These are phyloP conservation scores for Ophiostoma piceae DNA, from an alignment of 2,329 filamentous ascomycete species.

Conservation along the genomic window DNA sequence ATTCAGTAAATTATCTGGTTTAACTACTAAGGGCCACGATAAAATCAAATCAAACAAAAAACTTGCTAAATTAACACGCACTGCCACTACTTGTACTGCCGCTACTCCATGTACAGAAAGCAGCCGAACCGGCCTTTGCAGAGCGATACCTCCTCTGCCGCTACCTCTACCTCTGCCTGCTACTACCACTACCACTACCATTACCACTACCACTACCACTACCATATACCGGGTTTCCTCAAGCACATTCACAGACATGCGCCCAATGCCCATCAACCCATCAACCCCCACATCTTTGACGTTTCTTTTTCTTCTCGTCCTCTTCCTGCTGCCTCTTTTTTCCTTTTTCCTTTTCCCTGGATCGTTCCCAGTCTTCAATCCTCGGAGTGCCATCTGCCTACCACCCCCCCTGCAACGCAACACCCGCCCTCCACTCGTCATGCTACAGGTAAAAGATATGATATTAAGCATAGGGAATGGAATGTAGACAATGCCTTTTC, in stretches of 20 bases:
- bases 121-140: too few species aligned
- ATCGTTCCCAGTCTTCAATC: neutral
- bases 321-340: neutral
- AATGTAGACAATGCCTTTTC: neutral
- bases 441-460: neutral
- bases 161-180: neutral
- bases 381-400: neutral
- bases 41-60: neutral
- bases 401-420: conserved; percentile 1
- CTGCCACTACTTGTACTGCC: too few species aligned
- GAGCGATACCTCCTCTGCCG: too few species aligned
- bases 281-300: conserved; percentile 5
- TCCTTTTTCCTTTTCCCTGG: neutral
- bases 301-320: neutral
- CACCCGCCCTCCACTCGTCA: conserved; percentile 8
- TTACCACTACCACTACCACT: neutral
- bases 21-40: neutral
- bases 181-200: neutral
- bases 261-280: neutral
- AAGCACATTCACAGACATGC: neutral
- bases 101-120: neutral
- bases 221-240: neutral
- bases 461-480: neutral
- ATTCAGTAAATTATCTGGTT: neutral
- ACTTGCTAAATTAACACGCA: too few species aligned